phyloP scores from a whole-genome alignment of 2,329 filamentous ascomycete species.

The Nigrospora oryzae region DNA sequence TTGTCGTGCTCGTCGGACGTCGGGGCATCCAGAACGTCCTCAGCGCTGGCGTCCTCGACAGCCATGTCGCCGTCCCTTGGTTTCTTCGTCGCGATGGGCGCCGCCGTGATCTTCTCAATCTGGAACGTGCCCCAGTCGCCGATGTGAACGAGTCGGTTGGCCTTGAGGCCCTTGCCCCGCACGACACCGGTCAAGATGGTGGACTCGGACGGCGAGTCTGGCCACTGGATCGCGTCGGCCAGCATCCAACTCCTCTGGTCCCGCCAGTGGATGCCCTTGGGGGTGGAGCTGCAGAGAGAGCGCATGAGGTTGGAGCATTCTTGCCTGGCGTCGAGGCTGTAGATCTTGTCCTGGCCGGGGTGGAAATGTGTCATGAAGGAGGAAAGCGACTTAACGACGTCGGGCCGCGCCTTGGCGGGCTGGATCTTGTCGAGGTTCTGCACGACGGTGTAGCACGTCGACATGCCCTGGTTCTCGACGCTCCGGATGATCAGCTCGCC shows the following conservation, averaged over 20 bases:
- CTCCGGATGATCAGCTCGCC: constrained; percentile 80
- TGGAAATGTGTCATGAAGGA: constrained; percentile 95
- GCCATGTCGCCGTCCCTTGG: constrained; percentile 55
- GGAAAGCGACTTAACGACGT: constrained; percentile 74
- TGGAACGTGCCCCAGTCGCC: constrained; percentile 94
- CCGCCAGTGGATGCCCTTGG: constrained; percentile 91
- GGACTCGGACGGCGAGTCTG: constrained; percentile 47
- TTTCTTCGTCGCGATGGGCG: constrained; percentile 55
- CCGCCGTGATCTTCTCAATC: constrained; percentile 78
- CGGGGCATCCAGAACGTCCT: constrained; percentile 60
- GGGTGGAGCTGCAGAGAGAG: constrained; percentile 82
- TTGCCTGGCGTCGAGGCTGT: constrained; percentile 78
- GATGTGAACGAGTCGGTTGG: constrained; percentile 81
- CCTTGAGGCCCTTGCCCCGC: constrained; percentile 78
- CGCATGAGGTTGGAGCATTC: constrained; percentile 88
- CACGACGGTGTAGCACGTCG: constrained; percentile 80
- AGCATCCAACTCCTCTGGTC: constrained; percentile 96
- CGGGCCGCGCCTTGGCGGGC: constrained; percentile 66
- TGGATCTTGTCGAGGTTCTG: constrained; percentile 73
- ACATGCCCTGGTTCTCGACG: constrained; percentile 89
- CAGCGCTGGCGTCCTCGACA: constrained; percentile 48
- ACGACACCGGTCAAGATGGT: constrained; percentile 78
- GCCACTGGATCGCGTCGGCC: constrained; percentile 72
- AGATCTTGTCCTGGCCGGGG: constrained; percentile 82
- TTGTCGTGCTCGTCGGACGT: constrained; percentile 52